Percentiles rank a stretch among this genome's conserved stretches.
phyloP scores from a whole-genome alignment of 805 yeast genomes.

The Diddensiella caesifluorescens region DNA sequence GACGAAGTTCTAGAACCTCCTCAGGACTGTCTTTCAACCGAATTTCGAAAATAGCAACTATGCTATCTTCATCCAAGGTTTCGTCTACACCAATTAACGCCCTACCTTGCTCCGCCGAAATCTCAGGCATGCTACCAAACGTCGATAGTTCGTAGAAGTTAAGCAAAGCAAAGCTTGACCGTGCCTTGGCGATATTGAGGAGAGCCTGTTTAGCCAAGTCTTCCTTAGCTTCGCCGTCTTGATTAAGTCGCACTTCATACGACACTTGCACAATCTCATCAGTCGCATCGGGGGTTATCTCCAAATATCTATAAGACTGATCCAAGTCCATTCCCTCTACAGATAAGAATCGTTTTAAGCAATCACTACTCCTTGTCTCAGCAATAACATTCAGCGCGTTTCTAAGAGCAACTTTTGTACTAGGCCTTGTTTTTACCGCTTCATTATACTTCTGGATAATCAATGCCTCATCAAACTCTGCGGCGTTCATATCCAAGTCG shows the following conservation, averaged over 20 bases:
- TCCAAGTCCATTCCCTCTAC: constrained; percentile 44
- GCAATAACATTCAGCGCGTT: constrained; percentile 22
- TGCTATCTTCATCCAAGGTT: constrained; percentile 51
- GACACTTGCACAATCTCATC: constrained; percentile 75
- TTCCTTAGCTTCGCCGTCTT: constrained; percentile 27
- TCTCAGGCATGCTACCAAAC: constrained; percentile 13
- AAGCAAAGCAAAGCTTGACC: constrained; percentile 27
- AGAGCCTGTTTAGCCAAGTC: constrained; percentile 25
- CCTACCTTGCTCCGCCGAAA: constrained; percentile 41
- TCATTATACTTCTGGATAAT: constrained; percentile 16
- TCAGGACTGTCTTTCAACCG: constrained; percentile 38
- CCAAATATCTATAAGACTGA: constrained; percentile 50
- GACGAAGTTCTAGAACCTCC: constrained; percentile 54
- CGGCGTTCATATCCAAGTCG: constrained; percentile 24
- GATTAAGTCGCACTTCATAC: constrained; percentile 58
- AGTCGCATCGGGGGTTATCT: constrained; percentile 47
- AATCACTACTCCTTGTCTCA: constrained; percentile 9
- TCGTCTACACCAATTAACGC: constrained; percentile 44
- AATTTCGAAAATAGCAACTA: constrained; percentile 49
- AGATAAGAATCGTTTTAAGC: constrained; percentile 18
- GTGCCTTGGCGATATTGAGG: constrained; percentile 27
- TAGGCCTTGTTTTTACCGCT: constrained; percentile 11
- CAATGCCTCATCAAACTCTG: constrained; percentile 16
- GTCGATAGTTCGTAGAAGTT: constrained; percentile 26
- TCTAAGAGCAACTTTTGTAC: constrained; percentile 6